Evolutionary conservation across 139 green algal genomes (phyloP).

Genomic region (Eudorina sp.): DNA sequence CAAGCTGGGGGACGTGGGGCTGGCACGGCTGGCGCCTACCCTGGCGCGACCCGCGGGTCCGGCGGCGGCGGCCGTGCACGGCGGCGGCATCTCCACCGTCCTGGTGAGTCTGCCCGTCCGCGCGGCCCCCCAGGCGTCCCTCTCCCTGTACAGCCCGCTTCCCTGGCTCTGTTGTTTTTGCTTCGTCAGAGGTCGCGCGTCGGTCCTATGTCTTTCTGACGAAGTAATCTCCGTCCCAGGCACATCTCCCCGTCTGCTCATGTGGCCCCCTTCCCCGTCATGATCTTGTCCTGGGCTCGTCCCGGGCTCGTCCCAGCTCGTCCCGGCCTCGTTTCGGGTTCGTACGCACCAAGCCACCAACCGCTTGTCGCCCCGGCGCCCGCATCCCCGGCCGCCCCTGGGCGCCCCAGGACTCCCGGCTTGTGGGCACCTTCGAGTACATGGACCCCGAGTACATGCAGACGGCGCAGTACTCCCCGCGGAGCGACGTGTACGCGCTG

Average conservation of each 20-base stretch:
- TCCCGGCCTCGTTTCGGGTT: neutral
- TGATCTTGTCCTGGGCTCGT: too few species aligned
- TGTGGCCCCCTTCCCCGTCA: too few species aligned
- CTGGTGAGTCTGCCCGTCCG: neutral
- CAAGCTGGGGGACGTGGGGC: constrained; percentile 73
- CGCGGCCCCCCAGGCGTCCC: too few species aligned
- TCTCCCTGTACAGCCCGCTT: too few species aligned
- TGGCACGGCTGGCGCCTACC: constrained; percentile 51
- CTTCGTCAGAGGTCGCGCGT: too few species aligned
- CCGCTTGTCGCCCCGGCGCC: too few species aligned
- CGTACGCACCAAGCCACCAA: too few species aligned
- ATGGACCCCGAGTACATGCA: constrained; percentile 78
- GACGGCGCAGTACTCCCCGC: constrained; percentile 61
- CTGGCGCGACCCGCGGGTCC: neutral
- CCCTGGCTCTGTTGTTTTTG: too few species aligned
- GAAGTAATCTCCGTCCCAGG: too few species aligned
- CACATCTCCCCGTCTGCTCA: too few species aligned
- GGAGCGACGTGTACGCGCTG: constrained; percentile 70
- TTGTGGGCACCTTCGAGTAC: constrained; percentile 72
- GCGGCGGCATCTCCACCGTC: neutral
- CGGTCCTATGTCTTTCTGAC: too few species aligned
- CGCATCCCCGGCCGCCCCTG: neutral
- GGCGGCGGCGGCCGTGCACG: neutral
- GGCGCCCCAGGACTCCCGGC: constrained; percentile 57
- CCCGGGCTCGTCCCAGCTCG: neutral